These are phyloP conservation scores for Aspergillus homomorphus DNA, from an alignment of 495 filamentous ascomycete genomes.

Conservation along the genomic window DNA sequence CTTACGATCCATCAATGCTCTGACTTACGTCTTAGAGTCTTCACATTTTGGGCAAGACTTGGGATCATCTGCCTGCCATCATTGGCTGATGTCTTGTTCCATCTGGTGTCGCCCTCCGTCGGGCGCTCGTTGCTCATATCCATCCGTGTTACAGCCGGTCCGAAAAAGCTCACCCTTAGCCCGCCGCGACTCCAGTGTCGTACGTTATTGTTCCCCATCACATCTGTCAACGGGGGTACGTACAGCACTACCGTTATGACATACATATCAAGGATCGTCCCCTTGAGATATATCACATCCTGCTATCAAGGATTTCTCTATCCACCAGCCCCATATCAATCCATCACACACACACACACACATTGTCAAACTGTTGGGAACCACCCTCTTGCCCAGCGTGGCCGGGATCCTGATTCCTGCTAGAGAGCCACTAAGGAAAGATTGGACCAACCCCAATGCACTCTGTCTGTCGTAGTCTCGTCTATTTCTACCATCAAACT, in stretches of 20 bases:
- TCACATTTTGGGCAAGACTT: too few relatives aligned
- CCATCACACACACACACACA: not conserved
- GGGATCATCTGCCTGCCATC: too few relatives aligned
- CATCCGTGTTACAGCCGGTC: not conserved
- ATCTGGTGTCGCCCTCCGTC: not conserved
- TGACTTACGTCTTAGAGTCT: too few relatives aligned
- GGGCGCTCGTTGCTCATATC: not conserved
- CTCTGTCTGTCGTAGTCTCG: not conserved
- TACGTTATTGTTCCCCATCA: not conserved
- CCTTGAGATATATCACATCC: not conserved
- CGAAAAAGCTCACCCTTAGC: not conserved
- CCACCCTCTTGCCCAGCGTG: not conserved
- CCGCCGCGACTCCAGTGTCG: not conserved
- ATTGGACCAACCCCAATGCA: not conserved
- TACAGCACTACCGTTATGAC: not conserved
- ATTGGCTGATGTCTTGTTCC: too few relatives aligned
- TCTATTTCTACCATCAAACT: not conserved
- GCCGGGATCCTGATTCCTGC: not conserved
- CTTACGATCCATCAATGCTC: too few relatives aligned
- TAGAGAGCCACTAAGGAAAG: not conserved
- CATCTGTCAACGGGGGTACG: not conserved
- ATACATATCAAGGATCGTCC: constrained; percentile 5
- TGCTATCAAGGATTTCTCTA: not conserved
- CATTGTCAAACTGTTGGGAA: not conserved
- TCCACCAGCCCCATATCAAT: not conserved